phyloP scores from a whole-genome alignment of 2,329 filamentous ascomycete genomes.

The Fusarium sambucinum region DNA sequence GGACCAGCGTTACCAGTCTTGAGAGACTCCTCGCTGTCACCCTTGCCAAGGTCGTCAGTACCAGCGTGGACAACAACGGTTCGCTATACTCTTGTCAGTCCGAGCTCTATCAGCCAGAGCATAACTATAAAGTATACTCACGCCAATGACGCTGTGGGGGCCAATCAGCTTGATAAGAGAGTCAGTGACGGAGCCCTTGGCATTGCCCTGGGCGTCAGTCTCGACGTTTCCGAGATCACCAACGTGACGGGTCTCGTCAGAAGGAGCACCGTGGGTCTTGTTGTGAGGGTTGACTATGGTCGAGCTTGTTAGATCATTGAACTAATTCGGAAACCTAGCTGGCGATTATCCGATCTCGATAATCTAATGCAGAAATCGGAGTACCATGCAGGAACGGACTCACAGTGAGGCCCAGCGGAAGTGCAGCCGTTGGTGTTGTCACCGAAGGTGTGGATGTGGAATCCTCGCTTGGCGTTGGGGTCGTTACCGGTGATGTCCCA shows the following conservation, averaged over 20 bases:
- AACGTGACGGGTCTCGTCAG: slow-evolving; percentile 88
- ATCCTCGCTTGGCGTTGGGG: slow-evolving; percentile 93
- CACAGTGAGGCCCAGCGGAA: slow-evolving; percentile 96
- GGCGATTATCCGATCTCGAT: not conserved
- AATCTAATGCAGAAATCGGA: not conserved
- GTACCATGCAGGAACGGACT: slow-evolving; percentile 53
- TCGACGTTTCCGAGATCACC: slow-evolving; percentile 98
- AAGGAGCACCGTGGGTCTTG: slow-evolving; percentile 92
- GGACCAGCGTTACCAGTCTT: slow-evolving; percentile 97
- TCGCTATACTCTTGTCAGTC: slow-evolving; percentile 67
- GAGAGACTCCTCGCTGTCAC: slow-evolving; percentile 92
- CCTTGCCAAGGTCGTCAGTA: slow-evolving; percentile 96
- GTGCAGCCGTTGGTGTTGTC: slow-evolving; percentile 99
- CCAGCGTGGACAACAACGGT: slow-evolving; percentile 95
- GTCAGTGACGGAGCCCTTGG: slow-evolving; percentile 84
- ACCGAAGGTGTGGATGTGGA: slow-evolving; percentile 99
- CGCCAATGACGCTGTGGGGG: slow-evolving; percentile 92
- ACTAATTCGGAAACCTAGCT: not conserved
- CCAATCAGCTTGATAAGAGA: slow-evolving; percentile 94
- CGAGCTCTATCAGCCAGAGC: not conserved
- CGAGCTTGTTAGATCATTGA: slow-evolving; percentile 22
- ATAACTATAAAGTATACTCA: slow-evolving; percentile 59
- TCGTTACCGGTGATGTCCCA: slow-evolving; percentile 96
- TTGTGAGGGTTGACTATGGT: slow-evolving; percentile 88
- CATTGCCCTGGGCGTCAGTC: slow-evolving; percentile 92